Conservation (phyloP, 2,329 filamentous ascomycete species). For the Diatrype stigma region DNA sequence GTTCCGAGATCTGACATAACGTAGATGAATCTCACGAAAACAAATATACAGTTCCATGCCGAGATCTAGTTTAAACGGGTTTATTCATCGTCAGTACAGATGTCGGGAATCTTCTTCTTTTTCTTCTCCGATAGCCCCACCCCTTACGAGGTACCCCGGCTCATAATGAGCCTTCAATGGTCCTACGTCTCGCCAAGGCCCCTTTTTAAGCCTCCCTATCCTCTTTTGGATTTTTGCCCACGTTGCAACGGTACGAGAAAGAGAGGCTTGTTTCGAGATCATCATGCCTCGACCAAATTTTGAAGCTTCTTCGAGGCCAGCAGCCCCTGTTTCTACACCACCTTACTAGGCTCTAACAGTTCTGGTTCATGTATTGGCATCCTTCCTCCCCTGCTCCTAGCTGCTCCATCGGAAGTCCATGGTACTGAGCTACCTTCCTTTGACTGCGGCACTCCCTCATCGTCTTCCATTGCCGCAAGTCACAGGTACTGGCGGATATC, state of each 20-base stretch:
- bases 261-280: constrained; percentile 1
- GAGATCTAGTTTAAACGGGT: no score
- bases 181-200: neutral
- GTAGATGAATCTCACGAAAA: no score
- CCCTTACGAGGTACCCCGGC: no score
- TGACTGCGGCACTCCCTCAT: neutral
- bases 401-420: neutral
- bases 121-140: no score
- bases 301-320: neutral
- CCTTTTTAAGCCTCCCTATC: neutral
- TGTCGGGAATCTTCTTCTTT: no score
- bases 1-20: no score
- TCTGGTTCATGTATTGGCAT: neutral
- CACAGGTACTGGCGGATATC: neutral
- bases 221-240: neutral
- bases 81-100: no score
- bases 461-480: neutral
- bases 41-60: no score
- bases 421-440: neutral
- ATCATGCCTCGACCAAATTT: neutral
- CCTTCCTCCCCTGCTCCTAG: neutral
- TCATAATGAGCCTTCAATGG: neutral
- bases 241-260: neutral
- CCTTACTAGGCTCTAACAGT: neutral
- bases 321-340: neutral